A percentile compares a stretch with the other conserved stretches of the same genome.
These are phyloP conservation scores for Taiozyma sp. DNA, from an alignment of 1,139 yeast species.

Conservation along the genomic window DNA sequence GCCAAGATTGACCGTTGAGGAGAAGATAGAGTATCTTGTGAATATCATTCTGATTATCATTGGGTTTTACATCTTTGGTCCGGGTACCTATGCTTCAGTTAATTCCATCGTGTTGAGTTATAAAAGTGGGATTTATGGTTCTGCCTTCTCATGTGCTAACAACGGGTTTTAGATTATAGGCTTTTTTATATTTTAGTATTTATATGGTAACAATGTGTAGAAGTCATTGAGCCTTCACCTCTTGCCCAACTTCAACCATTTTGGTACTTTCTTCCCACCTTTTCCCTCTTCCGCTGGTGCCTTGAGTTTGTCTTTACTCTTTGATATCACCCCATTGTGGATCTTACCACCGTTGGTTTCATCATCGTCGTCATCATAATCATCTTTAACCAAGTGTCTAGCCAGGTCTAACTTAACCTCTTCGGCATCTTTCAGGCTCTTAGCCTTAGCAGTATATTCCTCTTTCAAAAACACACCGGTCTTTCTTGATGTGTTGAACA, in stretches of 20 bases:
- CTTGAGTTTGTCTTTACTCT: neutral
- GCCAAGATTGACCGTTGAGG: slow-evolving; percentile 22
- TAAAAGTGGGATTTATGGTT: slow-evolving; percentile 42
- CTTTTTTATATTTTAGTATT: neutral
- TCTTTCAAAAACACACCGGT: slow-evolving; percentile 24
- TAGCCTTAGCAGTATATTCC: slow-evolving; percentile 31
- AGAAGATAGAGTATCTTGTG: slow-evolving; percentile 33
- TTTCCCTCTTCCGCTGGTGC: neutral
- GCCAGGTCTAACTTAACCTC: slow-evolving; percentile 32
- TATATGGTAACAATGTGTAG: neutral
- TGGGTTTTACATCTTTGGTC: slow-evolving; percentile 54
- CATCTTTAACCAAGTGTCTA: slow-evolving; percentile 29
- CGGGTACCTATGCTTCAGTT: slow-evolving; percentile 53
- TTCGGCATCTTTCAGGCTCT: slow-evolving; percentile 35
- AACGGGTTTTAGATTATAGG: slow-evolving; percentile 30
- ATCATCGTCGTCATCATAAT: slow-evolving; percentile 9
- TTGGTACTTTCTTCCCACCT: slow-evolving; percentile 27
- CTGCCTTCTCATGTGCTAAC: slow-evolving; percentile 45
- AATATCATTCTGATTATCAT: slow-evolving; percentile 37
- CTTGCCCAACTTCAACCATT: slow-evolving; percentile 34
- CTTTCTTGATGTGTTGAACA: slow-evolving; percentile 22
- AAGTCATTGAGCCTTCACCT: slow-evolving; percentile 15
- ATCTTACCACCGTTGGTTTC: slow-evolving; percentile 6
- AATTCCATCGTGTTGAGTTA: slow-evolving; percentile 48
- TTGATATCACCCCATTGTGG: slow-evolving; percentile 18